Evolutionary conservation across 371 early-diverging fungal genomes (phyloP), one percentile per base, ranked within the genome.

Genomic region (Actinomucor elegans): DNA sequence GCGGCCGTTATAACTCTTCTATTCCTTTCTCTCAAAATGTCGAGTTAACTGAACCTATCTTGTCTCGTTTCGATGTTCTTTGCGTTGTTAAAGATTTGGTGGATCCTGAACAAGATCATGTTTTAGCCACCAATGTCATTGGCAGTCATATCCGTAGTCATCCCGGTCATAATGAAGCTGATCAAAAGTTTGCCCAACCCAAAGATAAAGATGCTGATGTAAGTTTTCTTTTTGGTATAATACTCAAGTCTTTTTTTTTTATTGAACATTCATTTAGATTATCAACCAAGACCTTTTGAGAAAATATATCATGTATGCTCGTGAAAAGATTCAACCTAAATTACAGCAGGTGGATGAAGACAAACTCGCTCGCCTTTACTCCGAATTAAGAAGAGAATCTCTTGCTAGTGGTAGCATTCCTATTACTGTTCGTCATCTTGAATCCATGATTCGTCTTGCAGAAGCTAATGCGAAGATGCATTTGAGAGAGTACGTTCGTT

Each of bases 11-110:
- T 80, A 97, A 98, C 64, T 85, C 96, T n/a, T 83, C 92, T 17
- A 81, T 97, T 18, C 90, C 97, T 1, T 96, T 99, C 59, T 85
- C 92, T 33, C 93, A 97, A 71, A 99, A 99, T 72, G 99, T 99
- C n/a, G 96, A 99, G 62, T 80, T 99, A 49, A 95, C 95, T 1
- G 99, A 99, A 64, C 99, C 99, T 17, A 99, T 99, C 57, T 70
- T 99, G 61, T 98, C 99, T 24, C 93, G 99, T 73, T 99, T 99
- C 69, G 99, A 99, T 77, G 86, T 99, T n/a, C 84, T 99, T 1
- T 99, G 98, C 67, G 98, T 99, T 4, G 95, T 99, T 29, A 89
- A 93, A 66, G 99, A 99, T 70, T 81, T 73, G 11, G 90, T 94
- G 12, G 94, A 98, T 62, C 88, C 92, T 2, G 84, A 88, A 9